Percentiles rank a stretch among this genome's conserved stretches.
Evolutionary conservation across 108 stramenopile species (phyloP).

Genomic region (Pseudonitzschia pungens): DNA sequence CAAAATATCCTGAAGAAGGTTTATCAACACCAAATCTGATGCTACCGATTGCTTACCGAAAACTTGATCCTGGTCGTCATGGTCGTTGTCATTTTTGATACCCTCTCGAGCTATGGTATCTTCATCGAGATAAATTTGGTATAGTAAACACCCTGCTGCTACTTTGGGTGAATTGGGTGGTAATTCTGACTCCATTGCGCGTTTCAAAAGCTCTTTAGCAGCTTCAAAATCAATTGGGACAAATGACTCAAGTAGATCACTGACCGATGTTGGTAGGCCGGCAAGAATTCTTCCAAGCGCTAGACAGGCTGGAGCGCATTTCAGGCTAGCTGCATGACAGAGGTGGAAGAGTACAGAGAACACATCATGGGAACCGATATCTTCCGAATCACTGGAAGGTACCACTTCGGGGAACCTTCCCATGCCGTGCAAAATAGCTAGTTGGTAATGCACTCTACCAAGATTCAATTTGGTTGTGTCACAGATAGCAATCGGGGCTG

Average conservation of each 20-base stretch:
- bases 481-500: conserved; percentile 48
- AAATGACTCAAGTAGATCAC: conserved; percentile 42
- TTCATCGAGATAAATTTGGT: conserved; percentile 67
- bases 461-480: conserved; percentile 58
- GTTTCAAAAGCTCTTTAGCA: conserved; percentile 57
- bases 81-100: conserved; percentile 37
- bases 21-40: conserved; percentile 38
- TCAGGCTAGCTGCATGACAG: conserved; percentile 57
- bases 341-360: conserved; percentile 74
- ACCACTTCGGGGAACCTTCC: conserved; percentile 69
- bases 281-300: conserved; percentile 62
- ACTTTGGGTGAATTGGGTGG: conserved; percentile 47
- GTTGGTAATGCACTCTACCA: conserved; percentile 75
- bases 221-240: conserved; percentile 69
- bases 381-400: conserved; percentile 24
- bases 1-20: conserved; percentile 52
- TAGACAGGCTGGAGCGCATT: conserved; percentile 56
- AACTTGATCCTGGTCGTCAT: conserved; percentile 26
- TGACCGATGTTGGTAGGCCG: conserved; percentile 60
- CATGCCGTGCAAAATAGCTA: conserved; percentile 66
- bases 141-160: conserved; percentile 72
- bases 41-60: not conserved
- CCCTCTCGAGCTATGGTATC: conserved; percentile 19
- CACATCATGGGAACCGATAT: conserved; percentile 51
- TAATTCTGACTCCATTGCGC: conserved; percentile 45